These are phyloP conservation scores for Peltaster fructicola DNA, from an alignment of 2,329 filamentous ascomycete genomes.

Conservation along the genomic window DNA sequence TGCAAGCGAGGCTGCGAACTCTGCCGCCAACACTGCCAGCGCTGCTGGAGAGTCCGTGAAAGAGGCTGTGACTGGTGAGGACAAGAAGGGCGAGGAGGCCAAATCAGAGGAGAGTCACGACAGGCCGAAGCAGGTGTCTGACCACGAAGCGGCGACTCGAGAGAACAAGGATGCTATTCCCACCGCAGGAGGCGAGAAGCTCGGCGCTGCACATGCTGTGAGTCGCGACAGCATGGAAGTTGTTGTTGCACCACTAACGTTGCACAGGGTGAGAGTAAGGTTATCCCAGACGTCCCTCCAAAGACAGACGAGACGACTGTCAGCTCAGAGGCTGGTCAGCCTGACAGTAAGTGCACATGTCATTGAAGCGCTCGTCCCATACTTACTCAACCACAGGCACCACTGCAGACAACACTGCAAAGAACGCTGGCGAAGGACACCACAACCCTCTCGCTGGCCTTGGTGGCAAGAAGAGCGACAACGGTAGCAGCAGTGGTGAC, in stretches of 20 bases:
- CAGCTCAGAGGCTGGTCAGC: slow-evolving; percentile 12
- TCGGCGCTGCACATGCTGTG: slow-evolving; percentile 17
- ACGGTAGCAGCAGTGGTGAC: slow-evolving; percentile 3
- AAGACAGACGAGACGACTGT: slow-evolving; percentile 3
- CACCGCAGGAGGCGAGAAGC: slow-evolving; percentile 15
- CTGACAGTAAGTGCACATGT: slow-evolving; percentile 10
- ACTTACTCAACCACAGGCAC: slow-evolving; percentile 6
- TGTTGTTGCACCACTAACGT: too few relatives aligned
- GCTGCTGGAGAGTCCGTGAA: neutral
- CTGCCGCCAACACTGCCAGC: neutral
- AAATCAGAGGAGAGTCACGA: neutral
- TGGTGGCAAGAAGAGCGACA: slow-evolving; percentile 1
- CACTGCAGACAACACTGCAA: slow-evolving; percentile 13
- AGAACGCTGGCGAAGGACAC: slow-evolving; percentile 12
- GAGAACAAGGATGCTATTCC: slow-evolving; percentile 17
- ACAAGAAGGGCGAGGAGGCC: neutral
- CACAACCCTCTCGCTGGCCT: slow-evolving; percentile 4
- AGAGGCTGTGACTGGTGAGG: neutral
- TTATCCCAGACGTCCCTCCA: slow-evolving; percentile 15
- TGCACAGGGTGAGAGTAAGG: slow-evolving; percentile 20
- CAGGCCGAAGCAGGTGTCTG: slow-evolving; percentile 1
- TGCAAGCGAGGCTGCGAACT: slow-evolving; percentile 3
- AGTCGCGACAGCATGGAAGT: too few relatives aligned
- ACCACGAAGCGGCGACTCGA: slow-evolving; percentile 1
- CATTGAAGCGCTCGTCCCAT: slow-evolving; percentile 1